phyloP scores from a whole-genome alignment of 176 grass and related monocot genomes.

The Oryza glumipatula region DNA sequence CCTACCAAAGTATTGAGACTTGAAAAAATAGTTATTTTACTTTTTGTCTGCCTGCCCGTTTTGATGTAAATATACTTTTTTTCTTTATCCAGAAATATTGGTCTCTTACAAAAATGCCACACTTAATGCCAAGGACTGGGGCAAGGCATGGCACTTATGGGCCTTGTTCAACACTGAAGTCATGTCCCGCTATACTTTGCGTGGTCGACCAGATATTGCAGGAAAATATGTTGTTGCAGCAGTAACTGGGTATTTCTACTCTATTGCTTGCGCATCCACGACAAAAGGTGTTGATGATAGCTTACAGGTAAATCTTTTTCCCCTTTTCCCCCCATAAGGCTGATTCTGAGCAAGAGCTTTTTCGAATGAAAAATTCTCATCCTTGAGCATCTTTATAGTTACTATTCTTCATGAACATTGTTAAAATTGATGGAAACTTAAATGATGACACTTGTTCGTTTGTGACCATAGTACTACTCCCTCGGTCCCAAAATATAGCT shows the following conservation, averaged over 20 bases:
- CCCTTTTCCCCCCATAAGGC: conserved; percentile 10
- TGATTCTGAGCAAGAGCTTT: neutral
- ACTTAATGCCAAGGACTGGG: conserved; percentile 83
- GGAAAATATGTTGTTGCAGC: conserved; percentile 95
- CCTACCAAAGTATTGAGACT: neutral
- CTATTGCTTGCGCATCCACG: conserved; percentile 92
- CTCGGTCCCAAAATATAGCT: neutral
- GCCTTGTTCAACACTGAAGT: conserved; percentile 99
- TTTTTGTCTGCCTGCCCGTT: conserved; percentile 19
- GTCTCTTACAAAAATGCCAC: conserved; percentile 91
- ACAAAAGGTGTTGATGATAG: conserved; percentile 95
- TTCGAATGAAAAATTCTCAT: neutral
- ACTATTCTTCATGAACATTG: conserved; percentile 6
- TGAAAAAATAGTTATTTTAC: neutral
- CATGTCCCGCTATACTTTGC: conserved; percentile 88
- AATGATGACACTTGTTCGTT: neutral
- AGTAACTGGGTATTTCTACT: conserved; percentile 96
- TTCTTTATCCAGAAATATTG: conserved; percentile 67
- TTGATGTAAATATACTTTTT: conserved; percentile 21
- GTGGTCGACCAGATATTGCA: conserved; percentile 67
- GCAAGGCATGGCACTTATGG: conserved; percentile 95
- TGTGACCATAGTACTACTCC: neutral
- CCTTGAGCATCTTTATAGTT: neutral
- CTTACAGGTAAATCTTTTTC: conserved; percentile 74
- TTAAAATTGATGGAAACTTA: neutral